A percentile compares a stretch with the other conserved stretches of the same genome.
phyloP scores from a whole-genome alignment of 2,329 filamentous ascomycete species.

The Pseudonectria buxi region DNA sequence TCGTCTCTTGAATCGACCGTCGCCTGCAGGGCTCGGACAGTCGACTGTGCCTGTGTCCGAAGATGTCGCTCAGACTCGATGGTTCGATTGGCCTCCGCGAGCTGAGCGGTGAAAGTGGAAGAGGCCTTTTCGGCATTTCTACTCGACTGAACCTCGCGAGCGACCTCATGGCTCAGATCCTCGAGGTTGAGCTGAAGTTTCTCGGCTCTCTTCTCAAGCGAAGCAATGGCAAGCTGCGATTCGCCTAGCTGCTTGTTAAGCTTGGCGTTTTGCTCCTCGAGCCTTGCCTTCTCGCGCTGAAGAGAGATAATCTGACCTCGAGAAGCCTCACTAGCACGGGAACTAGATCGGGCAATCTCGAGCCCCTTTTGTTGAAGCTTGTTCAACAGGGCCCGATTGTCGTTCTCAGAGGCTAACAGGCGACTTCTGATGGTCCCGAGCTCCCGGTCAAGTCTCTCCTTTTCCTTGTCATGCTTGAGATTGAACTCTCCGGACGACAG shows the following conservation, averaged over 20 bases:
- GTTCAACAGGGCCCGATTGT: slow-evolving; percentile 90
- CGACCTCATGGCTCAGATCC: slow-evolving; percentile 87
- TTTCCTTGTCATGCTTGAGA: slow-evolving; percentile 84
- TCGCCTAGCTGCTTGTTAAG: slow-evolving; percentile 81
- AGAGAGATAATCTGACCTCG: slow-evolving; percentile 68
- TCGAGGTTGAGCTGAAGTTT: slow-evolving; percentile 84
- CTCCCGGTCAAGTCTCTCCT: slow-evolving; percentile 87
- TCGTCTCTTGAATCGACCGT: slow-evolving; percentile 73
- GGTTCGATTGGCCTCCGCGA: slow-evolving; percentile 82
- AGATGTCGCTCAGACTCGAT: slow-evolving; percentile 87
- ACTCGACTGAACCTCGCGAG: slow-evolving; percentile 80
- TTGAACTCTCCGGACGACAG: slow-evolving; percentile 85
- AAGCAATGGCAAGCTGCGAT: slow-evolving; percentile 72
- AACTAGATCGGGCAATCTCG: slow-evolving; percentile 86
- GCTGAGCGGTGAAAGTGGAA: slow-evolving; percentile 70
- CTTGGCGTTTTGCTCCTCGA: slow-evolving; percentile 76
- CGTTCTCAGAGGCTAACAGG: slow-evolving; percentile 86
- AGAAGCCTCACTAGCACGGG: slow-evolving; percentile 76
- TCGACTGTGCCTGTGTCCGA: slow-evolving; percentile 76
- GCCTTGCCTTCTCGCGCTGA: slow-evolving; percentile 73
- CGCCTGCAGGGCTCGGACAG: slow-evolving; percentile 71
- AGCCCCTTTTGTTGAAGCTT: slow-evolving; percentile 97
- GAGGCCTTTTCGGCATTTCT: slow-evolving; percentile 85
- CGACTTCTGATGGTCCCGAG: slow-evolving; percentile 86
- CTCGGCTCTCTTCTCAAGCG: slow-evolving; percentile 88